Base-by-base conservation (phyloP, 352 stramenopile genomes). In the Hyaloperonospora brassicae region DNA sequence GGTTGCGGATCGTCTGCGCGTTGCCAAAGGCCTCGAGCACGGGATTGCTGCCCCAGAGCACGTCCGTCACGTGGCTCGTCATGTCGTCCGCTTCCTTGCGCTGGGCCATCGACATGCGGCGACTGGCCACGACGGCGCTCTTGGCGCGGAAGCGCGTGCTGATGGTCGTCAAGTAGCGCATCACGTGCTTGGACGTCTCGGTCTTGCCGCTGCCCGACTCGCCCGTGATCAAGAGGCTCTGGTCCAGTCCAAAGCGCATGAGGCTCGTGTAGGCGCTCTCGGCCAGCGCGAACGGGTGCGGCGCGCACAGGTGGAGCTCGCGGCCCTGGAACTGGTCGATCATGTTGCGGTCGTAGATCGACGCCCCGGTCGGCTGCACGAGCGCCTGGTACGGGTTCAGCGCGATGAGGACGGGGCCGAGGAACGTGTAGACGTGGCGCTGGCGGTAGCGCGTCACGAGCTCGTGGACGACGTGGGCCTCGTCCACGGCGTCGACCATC, bases 151-250 rank as follows among this genome's bases (percentile, higher is more conserved):
- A 79, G 58, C 79, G 75, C 47, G 78, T 89, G 41, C 72, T 84
- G 62, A 93, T 79, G 55, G 78, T 87, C 24, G 91, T 95, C 24
- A 98, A 74, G 64, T 97, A 97, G 38, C 92, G 84, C 81, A 98
- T 93, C 14, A 97, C 86, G 75, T 97, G 93, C 75, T 98, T 98
- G 59, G 94, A 97, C 40, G 90, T 98, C 62, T 97, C 91, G 0
- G 93, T 98, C 77, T 98, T 98, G 47, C 92, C 92, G 35, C 87
- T 80, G 50, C 91, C 85, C 0, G 74, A 89, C 64, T 96, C 84
- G 39, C 81, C 72, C 41, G 86, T 93, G 55, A 89, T 89, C 52
- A 93, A 84, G 52, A 94, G 62, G 38, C 79, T 89, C 52, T 95
- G 93, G 69, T 90, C 75, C 42, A 79, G 69, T 44, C 75, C 66